A percentile compares a stretch with the other conserved stretches of the same genome.
Conservation (phyloP, 108 stramenopile species). For the Conticribra guillardii region DNA sequence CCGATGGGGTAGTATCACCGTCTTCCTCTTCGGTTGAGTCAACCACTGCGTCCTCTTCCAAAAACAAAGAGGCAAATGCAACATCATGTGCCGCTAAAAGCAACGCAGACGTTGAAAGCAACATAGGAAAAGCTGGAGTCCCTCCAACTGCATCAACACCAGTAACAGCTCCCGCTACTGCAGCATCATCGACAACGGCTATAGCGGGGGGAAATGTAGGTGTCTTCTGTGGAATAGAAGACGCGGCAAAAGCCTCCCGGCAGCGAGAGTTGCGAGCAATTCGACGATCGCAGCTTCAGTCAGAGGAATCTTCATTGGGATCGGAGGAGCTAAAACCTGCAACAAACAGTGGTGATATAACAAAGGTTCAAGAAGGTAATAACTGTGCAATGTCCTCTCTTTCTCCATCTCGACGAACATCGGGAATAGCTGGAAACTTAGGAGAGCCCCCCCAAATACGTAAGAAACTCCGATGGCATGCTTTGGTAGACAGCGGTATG, state of each 20-base stretch:
- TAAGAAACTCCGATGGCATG: constrained; percentile 69
- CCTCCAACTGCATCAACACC: too few species aligned
- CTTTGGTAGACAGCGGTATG: constrained; percentile 75
- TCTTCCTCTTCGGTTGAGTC: neutral
- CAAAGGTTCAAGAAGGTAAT: too few species aligned
- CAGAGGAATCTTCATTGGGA: neutral
- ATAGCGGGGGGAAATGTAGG: too few species aligned
- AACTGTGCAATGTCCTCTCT: neutral
- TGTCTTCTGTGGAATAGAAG: constrained; percentile 71
- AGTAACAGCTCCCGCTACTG: too few species aligned
- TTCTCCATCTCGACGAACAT: neutral
- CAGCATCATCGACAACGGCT: too few species aligned
- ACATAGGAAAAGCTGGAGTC: too few species aligned
- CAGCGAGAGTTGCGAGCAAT: constrained; percentile 37
- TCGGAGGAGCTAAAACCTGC: neutral
- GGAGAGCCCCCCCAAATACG: constrained; percentile 14
- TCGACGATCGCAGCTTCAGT: constrained; percentile 10
- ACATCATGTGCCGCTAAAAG: too few species aligned
- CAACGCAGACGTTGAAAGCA: neutral
- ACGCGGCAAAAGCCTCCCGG: constrained; percentile 58
- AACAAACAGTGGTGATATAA: too few species aligned
- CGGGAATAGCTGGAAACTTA: neutral
- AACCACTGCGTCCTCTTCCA: neutral
- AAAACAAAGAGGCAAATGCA: neutral
- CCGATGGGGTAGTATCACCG: constrained; percentile 3